Percentiles rank a stretch among this genome's conserved stretches.
These are phyloP conservation scores for Solanum pinnatisectum DNA, from an alignment of 257 asterid species.

Conservation along the genomic window DNA sequence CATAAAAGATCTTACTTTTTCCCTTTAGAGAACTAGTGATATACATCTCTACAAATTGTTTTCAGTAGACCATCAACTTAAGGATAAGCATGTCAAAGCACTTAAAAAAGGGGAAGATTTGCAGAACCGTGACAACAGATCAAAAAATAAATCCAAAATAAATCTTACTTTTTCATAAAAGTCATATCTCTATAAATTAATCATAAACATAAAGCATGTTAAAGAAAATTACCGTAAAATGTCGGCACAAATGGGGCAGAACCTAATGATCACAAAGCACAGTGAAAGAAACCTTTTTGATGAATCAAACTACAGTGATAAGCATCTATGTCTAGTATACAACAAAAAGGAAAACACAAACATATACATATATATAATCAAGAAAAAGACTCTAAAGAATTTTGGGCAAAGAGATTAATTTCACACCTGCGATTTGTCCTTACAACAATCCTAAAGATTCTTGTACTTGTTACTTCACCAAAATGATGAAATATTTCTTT, in stretches of 20 bases:
- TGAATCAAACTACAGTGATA: background rate
- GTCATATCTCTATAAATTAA: background rate
- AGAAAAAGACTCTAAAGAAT: background rate
- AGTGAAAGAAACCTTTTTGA: background rate
- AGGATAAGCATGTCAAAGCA: background rate
- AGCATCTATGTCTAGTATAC: background rate
- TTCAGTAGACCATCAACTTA: background rate
- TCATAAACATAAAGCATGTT: too few species aligned
- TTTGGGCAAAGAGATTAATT: background rate
- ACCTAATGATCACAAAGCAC: background rate
- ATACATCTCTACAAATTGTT: background rate
- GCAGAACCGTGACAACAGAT: background rate
- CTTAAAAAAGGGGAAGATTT: rapidly evolving
- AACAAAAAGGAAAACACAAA: background rate
- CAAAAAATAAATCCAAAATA: too few species aligned
- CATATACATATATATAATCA: background rate
- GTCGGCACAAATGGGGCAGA: background rate
- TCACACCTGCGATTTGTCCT: background rate
- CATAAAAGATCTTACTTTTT: background rate
- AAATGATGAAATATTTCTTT: background rate
- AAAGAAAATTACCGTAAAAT: too few species aligned
- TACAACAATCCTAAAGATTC: background rate
- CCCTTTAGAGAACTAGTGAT: background rate
- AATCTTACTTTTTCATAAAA: background rate
- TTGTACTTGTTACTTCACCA: background rate